These are phyloP conservation scores for Bocquillonia castaneifolia DNA, from an alignment of 441 rosid species.

Conservation along the genomic window DNA sequence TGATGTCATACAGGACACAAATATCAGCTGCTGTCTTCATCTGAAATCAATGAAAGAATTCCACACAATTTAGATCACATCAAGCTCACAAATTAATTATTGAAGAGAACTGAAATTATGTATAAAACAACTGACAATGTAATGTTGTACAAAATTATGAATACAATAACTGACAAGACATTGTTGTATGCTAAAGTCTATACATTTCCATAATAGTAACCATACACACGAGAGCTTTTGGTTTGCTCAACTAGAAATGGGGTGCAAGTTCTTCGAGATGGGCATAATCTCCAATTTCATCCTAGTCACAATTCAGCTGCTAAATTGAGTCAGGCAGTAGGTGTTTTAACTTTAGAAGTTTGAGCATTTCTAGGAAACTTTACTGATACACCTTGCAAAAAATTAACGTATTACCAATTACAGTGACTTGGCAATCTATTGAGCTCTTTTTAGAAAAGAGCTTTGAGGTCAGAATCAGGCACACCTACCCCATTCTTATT, in stretches of 20 bases:
- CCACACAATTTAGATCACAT: constrained; percentile 2
- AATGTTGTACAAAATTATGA: not conserved
- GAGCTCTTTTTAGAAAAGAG: too few relatives aligned
- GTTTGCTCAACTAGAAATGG: not conserved
- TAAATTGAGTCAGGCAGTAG: not conserved
- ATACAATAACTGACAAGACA: not conserved
- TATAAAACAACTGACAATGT: not conserved
- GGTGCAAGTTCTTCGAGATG: not conserved
- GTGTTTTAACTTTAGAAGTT: not conserved
- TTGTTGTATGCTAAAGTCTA: not conserved
- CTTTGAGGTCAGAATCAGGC: too few relatives aligned
- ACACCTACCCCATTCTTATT: too few relatives aligned
- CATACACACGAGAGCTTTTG: not conserved
- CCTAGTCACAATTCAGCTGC: too few relatives aligned
- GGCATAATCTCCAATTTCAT: not conserved
- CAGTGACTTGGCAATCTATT: not conserved
- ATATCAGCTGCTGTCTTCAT: constrained; percentile 90
- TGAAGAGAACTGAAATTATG: not conserved
- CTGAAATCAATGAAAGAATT: constrained; percentile 38
- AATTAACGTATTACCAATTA: not conserved
- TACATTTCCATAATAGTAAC: not conserved
- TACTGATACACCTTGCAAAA: too few relatives aligned
- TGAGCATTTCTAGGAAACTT: not conserved
- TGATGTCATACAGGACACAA: constrained; percentile 72
- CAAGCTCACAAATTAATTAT: not conserved